Percentiles rank a stretch among this genome's conserved stretches.
Conservation (phyloP, 2,329 filamentous ascomycete genomes). For the Cytospora mali region DNA sequence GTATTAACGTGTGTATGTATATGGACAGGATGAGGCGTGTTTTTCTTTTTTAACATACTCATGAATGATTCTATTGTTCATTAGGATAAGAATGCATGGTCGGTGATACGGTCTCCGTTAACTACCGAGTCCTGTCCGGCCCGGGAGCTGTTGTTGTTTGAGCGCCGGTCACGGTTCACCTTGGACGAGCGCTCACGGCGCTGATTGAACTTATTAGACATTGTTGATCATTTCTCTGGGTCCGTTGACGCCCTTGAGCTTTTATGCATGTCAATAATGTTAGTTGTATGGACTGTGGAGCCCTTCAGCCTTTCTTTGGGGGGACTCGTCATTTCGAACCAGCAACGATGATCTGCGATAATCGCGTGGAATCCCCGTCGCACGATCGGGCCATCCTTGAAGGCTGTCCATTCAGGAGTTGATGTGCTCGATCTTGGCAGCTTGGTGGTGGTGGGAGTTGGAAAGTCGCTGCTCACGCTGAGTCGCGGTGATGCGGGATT, state of each 20-base stretch:
- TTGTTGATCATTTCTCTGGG: neutral
- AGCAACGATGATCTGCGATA: neutral
- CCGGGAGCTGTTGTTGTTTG: neutral
- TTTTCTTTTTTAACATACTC: conserved; percentile 15
- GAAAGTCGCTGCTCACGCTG: conserved; percentile 16
- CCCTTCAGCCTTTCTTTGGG: too few relatives aligned
- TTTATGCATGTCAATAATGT: neutral
- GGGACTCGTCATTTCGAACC: neutral
- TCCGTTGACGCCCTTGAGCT: neutral
- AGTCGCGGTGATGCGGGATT: conserved; percentile 19
- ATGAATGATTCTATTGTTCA: conserved; percentile 3
- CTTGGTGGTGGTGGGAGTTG: neutral
- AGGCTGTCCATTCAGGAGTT: neutral
- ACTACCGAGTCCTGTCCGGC: neutral
- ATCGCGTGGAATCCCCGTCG: neutral
- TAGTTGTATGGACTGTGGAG: too few relatives aligned
- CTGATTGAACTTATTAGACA: neutral
- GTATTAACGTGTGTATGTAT: conserved; percentile 17
- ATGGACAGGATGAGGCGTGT: conserved; percentile 12
- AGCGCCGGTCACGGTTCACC: neutral
- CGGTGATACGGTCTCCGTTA: neutral
- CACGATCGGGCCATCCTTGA: neutral
- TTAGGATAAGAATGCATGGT: neutral
- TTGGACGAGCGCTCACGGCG: neutral
- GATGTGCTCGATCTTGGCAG: neutral